Conservation (phyloP, 441 rosid species). For the Rhodomyrtus psidioides region DNA sequence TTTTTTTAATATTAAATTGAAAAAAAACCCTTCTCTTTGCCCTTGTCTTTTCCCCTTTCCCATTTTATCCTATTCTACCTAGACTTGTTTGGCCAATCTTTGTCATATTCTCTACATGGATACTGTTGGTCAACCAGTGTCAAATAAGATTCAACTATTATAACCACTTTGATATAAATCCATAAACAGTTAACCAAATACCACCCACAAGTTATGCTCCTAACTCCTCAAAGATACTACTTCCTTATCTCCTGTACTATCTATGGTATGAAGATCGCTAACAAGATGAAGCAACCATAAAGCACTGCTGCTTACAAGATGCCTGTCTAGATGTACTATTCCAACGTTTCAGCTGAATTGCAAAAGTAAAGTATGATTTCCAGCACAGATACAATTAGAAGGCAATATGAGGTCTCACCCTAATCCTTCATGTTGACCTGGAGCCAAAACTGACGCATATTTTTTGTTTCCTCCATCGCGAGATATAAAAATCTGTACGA, state of each 20-base stretch:
- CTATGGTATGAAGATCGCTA: not conserved
- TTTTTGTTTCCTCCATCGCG: slow-evolving; percentile 86
- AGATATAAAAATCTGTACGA: slow-evolving; percentile 80
- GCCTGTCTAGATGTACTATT: not conserved
- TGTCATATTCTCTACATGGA: not conserved
- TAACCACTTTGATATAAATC: not conserved
- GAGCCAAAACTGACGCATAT: slow-evolving; percentile 93
- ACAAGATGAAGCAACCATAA: not conserved
- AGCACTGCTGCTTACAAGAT: not conserved
- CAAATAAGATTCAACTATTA: not conserved
- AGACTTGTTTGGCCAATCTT: not conserved
- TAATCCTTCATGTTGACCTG: slow-evolving; percentile 91
- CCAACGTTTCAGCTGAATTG: not conserved
- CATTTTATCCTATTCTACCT: not conserved
- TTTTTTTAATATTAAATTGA: too few species aligned
- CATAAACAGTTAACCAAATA: not conserved
- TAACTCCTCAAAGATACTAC: not conserved
- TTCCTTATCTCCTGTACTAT: not conserved
- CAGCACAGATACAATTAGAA: not conserved
- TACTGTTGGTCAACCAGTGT: not conserved
- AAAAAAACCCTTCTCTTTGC: not conserved
- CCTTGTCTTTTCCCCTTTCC: not conserved
- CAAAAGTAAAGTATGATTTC: not conserved
- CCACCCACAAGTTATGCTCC: not conserved
- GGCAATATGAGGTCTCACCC: slow-evolving; percentile 39